Evolutionary conservation across 495 filamentous ascomycete species (phyloP), one percentile per base, ranked within the genome.

Genomic region (Penicillium salamii): DNA sequence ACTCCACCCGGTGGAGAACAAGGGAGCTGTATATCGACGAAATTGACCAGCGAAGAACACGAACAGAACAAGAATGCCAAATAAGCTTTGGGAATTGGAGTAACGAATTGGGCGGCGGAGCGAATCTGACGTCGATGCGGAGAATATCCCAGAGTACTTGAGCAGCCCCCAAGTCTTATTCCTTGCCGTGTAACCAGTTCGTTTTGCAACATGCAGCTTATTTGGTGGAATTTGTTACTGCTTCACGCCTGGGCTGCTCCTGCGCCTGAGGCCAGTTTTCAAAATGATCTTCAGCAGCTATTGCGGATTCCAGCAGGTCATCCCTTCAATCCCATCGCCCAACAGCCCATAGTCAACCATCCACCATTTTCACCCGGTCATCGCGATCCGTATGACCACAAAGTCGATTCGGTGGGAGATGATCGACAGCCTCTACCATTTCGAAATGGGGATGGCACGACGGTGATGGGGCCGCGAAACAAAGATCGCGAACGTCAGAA

Each of bases 391-490:
- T 76, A 73, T 44, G 76, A 78, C 48, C 54, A 66, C 50, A 76
- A 73, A 44, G 64, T 86, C 8, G 85, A 88, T 57, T 49, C 81
- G 3, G 53, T 84, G 17, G 82, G 80, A 8, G 63, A 81, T 1
- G 61, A 74, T 23, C 68, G 82, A 11, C 72, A 86, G 43, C 85
- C 85, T 7, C 58, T 86, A 15, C 85, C 85, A 2, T 85, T 75
- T 61, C 78, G 85, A 17, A 86, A 86, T 57, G 83, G 84, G 37
- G 49, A 78, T 9, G 85, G 85, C 31, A 70, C 81, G 2, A 79
- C 70, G 3, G 75, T 87, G 4, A 64, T 86, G 41, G 85, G 85
- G 8, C 85, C 85, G 2, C 79, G 80, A 54, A 89, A 89, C 60
- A 64, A 54, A 33, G 79, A 78, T 15, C 79, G 85, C 11, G 78